Evolutionary conservation across 768 basidiomycete genomes (phyloP), one percentile per base, ranked within the genome.

Genomic region (Psilocybe tampanensis): DNA sequence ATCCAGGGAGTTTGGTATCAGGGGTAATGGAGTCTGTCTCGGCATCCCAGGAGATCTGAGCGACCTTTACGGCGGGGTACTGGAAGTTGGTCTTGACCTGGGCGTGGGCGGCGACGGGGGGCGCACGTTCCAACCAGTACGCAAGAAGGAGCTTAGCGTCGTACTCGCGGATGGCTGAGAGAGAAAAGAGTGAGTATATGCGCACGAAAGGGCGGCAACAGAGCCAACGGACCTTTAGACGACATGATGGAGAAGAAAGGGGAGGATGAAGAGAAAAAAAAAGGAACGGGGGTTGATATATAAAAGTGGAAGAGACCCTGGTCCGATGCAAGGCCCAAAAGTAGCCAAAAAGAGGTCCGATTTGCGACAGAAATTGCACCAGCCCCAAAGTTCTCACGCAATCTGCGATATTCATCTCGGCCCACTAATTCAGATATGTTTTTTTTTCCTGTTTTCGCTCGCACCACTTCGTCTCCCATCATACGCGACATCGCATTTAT

Each of bases 101-200:
- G 6, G 76, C 76, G 53, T 88, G 82, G 52, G 88, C 77, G 43
- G 89, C 86, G 65, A 92, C 86, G 12, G 89, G 70, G 24, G 95
- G 92, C 12, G 94, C 90, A 60, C 94, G 87, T 73, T 92, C 86
- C 61, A 98, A 89, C 95, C 95, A 98, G 82, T 98, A 97, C 36
- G 95, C 93, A 26, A 98, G 82, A 63, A 98, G 84, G 65, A 98
- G 92, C 82, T 98, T 99, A 64, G 96, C 96, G 72, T 99, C 96
- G 82, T 94, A 98, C 82, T 98, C 95, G 70, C 92, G 90, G 79
- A 98, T 96, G 65, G 80, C 80, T 80, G 23, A 54, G 42, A n/a
- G 39, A 39, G 49, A 29, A 55, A 43, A 60, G 55, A 26, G 49
- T 48, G 18, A 39, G 15, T n/a, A n/a, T 39, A 39, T 39, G 36